Conservation (phyloP, 805 yeast species). For the Saccharomycopsis oosterbeekiorum region DNA sequence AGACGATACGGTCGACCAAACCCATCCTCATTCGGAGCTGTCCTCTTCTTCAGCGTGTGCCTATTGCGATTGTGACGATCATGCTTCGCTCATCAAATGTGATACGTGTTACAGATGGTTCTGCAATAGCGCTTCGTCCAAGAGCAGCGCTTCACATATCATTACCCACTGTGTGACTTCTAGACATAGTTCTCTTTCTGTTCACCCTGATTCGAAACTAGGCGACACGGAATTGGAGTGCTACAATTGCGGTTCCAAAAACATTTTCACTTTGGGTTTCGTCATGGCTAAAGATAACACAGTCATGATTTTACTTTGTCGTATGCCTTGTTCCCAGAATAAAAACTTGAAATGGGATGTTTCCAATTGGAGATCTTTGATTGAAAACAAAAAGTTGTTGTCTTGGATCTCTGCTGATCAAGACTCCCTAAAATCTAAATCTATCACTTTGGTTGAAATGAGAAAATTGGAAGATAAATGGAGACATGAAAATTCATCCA, state of each 20-base stretch:
- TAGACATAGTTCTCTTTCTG: slow-evolving; percentile 60
- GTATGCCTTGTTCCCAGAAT: slow-evolving; percentile 77
- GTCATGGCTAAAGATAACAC: slow-evolving; percentile 81
- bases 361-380: slow-evolving; percentile 75
- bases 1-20: background rate
- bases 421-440: slow-evolving; percentile 30
- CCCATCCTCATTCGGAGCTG: too few species aligned
- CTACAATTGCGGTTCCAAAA: slow-evolving; percentile 78
- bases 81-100: slow-evolving; percentile 65
- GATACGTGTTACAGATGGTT: slow-evolving; percentile 77
- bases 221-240: slow-evolving; percentile 88
- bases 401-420: slow-evolving; percentile 75
- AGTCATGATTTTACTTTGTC: slow-evolving; percentile 77
- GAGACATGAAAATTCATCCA: slow-evolving; percentile 31
- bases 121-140: slow-evolving; percentile 61
- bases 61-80: slow-evolving; percentile 67
- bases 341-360: slow-evolving; percentile 81
- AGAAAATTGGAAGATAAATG: slow-evolving; percentile 69
- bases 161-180: slow-evolving; percentile 77
- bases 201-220: slow-evolving; percentile 71
- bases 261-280: slow-evolving; percentile 74
- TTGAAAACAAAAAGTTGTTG: slow-evolving; percentile 67
- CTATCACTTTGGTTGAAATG: slow-evolving; percentile 56
- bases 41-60: slow-evolving; percentile 28
- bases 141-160: slow-evolving; percentile 61